These are phyloP conservation scores for Spathaspora hagerdaliae DNA, from an alignment of 805 yeast genomes.

Conservation along the genomic window DNA sequence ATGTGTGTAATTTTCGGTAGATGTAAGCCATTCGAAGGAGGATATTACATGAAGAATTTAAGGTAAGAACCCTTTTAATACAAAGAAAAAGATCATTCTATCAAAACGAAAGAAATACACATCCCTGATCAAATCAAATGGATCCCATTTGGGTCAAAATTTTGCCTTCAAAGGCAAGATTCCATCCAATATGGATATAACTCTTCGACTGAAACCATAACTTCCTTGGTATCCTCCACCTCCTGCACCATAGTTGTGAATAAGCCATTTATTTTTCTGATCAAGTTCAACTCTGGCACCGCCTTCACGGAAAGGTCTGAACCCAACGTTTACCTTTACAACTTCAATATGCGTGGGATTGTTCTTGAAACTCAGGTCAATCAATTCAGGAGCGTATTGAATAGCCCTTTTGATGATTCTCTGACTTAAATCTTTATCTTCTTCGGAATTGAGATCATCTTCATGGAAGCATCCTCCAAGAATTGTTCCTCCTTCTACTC, in stretches of 20 bases:
- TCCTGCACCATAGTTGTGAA: constrained; percentile 70
- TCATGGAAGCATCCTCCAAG: constrained; percentile 50
- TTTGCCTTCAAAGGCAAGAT: neutral
- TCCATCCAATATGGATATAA: constrained; percentile 18
- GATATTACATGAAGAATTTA: no score
- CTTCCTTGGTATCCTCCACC: constrained; percentile 79
- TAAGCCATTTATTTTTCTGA: constrained; percentile 28
- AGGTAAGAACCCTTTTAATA: no score
- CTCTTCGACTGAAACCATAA: constrained; percentile 55
- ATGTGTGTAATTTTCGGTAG: no score
- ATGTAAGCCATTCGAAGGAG: no score
- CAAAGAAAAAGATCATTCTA: no score
- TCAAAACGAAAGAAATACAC: no score
- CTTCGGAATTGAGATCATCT: constrained; percentile 13
- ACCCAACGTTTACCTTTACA: constrained; percentile 31
- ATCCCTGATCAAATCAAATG: no score
- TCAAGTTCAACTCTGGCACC: constrained; percentile 34
- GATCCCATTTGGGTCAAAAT: no score
- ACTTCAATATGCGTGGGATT: constrained; percentile 29
- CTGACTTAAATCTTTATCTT: constrained; percentile 42
- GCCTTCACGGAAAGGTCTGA: constrained; percentile 34
- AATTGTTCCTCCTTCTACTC: constrained; percentile 69
- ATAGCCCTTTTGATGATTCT: constrained; percentile 46
- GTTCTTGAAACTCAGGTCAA: constrained; percentile 20
- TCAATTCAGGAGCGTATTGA: constrained; percentile 35